Base-by-base conservation (phyloP, 78 protist species). In the Emiliania huxleyi region DNA sequence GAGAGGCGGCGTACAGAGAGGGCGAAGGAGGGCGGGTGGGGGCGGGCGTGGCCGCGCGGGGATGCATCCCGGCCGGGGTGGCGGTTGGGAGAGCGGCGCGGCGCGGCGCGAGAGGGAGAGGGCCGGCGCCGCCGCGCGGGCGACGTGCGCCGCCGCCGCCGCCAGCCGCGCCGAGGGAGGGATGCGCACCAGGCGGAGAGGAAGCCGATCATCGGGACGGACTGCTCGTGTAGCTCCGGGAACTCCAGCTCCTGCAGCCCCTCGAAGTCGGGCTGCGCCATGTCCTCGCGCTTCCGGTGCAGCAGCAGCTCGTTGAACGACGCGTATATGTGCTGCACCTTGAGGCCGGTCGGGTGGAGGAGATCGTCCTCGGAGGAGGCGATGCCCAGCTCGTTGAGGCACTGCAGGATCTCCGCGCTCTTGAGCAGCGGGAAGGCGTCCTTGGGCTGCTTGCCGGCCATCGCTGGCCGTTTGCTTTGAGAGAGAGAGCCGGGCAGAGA, bases 181-280 rank as follows among this genome's bases (percentile, higher is more conserved):
- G 73, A 19, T 22, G 19, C 83, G 38, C 83, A 73, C 83, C 87
- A 79, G 1, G 89, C 56, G 12, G 40, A 12, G 22, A 43, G 19
- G 56, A 83, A 83, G 42, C 35, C 55, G 26, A 45, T 26, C 42
- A 33, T 45, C 2, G 69, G 42, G 69, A 83, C 55, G 4, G 89
- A 83, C 21, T 83, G 45, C 69, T 83, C 89, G 89, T 83, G 89
- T 43, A 83, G 89, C 89, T 83, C 89, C 33, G 89, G 89, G 12
- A 18, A 45, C 56, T 83, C 89, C 21, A 83, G 62, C 44, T 21
- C 15, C 37, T 11, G 0, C 18, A 45, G 3, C n/a, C 87, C 87
- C 22, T 6, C 49, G 62, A 83, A 83, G 21, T 43, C 40, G 1
- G 89, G 69, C 62, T 83, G 89, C 22, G 0, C 23, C 37, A 45